phyloP scores from a whole-genome alignment of 1,139 yeast species.

The Magnusiomyces tetraspermus region DNA sequence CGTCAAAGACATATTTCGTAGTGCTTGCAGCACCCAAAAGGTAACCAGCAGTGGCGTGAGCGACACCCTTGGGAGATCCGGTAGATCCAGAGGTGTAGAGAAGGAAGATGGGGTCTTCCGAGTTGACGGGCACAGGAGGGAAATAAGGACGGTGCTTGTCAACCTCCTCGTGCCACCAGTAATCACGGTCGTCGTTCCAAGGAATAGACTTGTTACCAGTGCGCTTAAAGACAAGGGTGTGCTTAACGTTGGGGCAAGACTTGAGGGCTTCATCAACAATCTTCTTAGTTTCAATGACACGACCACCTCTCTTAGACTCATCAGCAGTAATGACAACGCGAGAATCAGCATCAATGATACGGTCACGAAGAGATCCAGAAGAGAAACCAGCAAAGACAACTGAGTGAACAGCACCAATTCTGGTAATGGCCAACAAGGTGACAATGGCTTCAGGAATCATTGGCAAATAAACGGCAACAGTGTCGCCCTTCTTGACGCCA shows the following conservation, averaged over 20 bases:
- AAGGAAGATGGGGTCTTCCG: constrained; percentile 91
- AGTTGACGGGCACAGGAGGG: constrained; percentile 78
- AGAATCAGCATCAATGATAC: constrained; percentile 81
- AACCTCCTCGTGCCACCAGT: constrained; percentile 86
- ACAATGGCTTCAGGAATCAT: constrained; percentile 95
- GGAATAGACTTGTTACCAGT: constrained; percentile 61
- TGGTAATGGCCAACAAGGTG: constrained; percentile 88
- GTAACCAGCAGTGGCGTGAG: constrained; percentile 90
- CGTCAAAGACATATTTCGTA: constrained; percentile 86
- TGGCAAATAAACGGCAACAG: constrained; percentile 93
- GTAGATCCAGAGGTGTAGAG: constrained; percentile 95
- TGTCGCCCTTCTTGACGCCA: constrained; percentile 91
- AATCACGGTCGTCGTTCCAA: constrained; percentile 79
- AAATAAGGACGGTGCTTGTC: constrained; percentile 73
- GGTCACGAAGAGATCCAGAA: constrained; percentile 84
- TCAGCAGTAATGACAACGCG: constrained; percentile 90
- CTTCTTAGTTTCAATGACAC: constrained; percentile 79
- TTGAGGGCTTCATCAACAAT: constrained; percentile 89
- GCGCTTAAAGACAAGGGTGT: constrained; percentile 79
- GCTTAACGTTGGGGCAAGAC: constrained; percentile 68
- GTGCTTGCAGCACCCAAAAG: constrained; percentile 91
- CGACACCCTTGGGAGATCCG: constrained; percentile 97
- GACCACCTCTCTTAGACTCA: constrained; percentile 96
- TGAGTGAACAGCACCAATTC: constrained; percentile 94
- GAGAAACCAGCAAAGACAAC: constrained; percentile 97